Percentiles rank a stretch among this genome's conserved stretches.
Conservation (phyloP, 2,329 filamentous ascomycete genomes). For the Colletotrichum karsti region DNA sequence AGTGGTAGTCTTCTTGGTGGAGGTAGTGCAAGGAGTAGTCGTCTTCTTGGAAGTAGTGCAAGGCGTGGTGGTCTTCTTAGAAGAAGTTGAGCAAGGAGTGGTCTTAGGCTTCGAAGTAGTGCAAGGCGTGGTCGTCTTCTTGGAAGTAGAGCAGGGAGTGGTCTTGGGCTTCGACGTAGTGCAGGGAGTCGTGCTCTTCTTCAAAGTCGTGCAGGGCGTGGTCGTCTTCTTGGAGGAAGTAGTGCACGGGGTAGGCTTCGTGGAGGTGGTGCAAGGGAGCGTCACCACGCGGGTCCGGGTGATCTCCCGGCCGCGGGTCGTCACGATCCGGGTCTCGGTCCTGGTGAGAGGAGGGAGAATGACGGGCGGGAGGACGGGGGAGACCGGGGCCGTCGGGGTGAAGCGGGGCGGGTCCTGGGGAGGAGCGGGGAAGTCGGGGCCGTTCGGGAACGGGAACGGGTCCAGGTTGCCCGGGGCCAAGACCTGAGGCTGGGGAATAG, state of each 20-base stretch:
- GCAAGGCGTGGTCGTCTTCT: neutral
- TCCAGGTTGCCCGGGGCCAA: neutral
- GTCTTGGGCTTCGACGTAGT: neutral
- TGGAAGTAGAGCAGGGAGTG: neutral
- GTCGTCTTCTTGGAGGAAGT: neutral
- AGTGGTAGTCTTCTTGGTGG: neutral
- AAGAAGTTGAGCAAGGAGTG: neutral
- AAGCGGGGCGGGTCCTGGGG: neutral
- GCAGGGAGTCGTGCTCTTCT: neutral
- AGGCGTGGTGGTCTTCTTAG: neutral
- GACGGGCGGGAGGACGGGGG: neutral
- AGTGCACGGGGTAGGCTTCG: neutral
- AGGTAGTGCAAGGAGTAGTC: neutral
- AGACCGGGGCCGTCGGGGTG: no score
- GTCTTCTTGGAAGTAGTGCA: neutral
- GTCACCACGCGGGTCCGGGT: neutral
- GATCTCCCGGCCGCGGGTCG: neutral
- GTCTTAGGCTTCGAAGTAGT: neutral
- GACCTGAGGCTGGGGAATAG: neutral
- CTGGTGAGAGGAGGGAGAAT: neutral
- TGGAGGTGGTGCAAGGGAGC: neutral
- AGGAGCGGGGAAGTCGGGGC: conserved; percentile 5
- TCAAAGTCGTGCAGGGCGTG: neutral
- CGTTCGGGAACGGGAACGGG: neutral
- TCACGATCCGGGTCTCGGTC: neutral